A percentile compares a stretch with the other conserved stretches of the same genome.
phyloP scores from a whole-genome alignment of 2,329 filamentous ascomycete genomes.

The Aspergillus pseudotamarii region DNA sequence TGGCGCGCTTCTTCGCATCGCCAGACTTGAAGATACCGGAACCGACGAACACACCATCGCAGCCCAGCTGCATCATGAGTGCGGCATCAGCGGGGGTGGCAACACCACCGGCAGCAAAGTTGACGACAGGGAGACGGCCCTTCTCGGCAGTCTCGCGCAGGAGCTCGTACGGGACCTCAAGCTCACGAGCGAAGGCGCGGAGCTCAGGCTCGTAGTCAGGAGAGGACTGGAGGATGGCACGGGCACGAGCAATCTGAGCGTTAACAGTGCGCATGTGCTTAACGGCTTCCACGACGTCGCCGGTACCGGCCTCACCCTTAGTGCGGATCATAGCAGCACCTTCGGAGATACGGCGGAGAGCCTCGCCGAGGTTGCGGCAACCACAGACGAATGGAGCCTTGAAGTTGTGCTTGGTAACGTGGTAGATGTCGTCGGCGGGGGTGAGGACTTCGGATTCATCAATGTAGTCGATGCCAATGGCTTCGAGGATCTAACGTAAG shows the following conservation, averaged over 20 bases:
- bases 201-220: conserved; percentile 67
- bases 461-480: conserved; percentile 94
- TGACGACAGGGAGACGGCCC: conserved; percentile 88
- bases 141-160: conserved; percentile 85
- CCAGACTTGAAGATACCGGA: conserved; percentile 97
- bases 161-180: conserved; percentile 76
- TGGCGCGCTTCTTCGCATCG: conserved; percentile 84
- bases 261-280: conserved; percentile 93
- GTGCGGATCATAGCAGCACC: conserved; percentile 98
- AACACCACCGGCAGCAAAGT: conserved; percentile 98
- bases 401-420: conserved; percentile 87
- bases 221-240: conserved; percentile 51
- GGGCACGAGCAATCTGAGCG: conserved; percentile 74
- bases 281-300: conserved; percentile 95
- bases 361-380: conserved; percentile 91
- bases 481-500: conserved; percentile 75
- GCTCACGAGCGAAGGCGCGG: conserved; percentile 76
- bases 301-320: conserved; percentile 96
- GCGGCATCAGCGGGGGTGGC: conserved; percentile 97
- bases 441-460: conserved; percentile 98
- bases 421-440: conserved; percentile 84
- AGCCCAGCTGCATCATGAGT: conserved; percentile 98
- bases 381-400: conserved; percentile 92
- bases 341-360: conserved; percentile 85
- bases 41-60: conserved; percentile 96